Conservation (phyloP, 768 basidiomycete species). For the Leccinum imitatum region DNA sequence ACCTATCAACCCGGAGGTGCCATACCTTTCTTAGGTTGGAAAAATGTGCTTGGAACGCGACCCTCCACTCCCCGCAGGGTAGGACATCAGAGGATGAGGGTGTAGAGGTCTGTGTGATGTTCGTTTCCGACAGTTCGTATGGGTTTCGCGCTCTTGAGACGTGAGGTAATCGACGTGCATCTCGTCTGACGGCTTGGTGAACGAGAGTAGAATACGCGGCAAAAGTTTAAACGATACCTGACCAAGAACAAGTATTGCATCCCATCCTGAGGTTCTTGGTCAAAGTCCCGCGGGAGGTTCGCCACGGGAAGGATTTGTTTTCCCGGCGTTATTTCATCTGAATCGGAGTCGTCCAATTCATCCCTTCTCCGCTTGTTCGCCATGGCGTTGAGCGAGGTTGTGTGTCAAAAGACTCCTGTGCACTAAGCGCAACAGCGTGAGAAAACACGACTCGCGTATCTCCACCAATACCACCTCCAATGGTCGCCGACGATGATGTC, state of each 20-base stretch:
- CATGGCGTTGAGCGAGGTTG: constrained; percentile 15
- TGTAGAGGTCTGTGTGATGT: constrained; percentile 18
- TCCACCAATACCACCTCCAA: neutral
- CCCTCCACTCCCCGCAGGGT: constrained; percentile 70
- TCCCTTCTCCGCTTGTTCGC: constrained; percentile 56
- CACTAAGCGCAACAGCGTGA: constrained; percentile 11
- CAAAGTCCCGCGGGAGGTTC: constrained; percentile 66
- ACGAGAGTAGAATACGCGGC: neutral
- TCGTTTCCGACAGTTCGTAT: constrained; percentile 46
- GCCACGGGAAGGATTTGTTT: constrained; percentile 82
- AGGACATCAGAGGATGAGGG: constrained; percentile 36
- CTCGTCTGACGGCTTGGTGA: constrained; percentile 51
- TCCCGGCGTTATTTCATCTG: constrained; percentile 61
- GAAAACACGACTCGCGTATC: constrained; percentile 12
- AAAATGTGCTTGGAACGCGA: constrained; percentile 55
- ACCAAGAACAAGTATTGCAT: constrained; percentile 81
- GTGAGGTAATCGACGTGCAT: constrained; percentile 64
- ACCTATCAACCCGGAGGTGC: neutral
- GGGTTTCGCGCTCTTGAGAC: constrained; percentile 68
- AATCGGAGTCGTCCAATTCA: constrained; percentile 50
- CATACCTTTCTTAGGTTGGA: constrained; percentile 59
- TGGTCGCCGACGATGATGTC: constrained; percentile 52
- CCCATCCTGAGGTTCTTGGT: constrained; percentile 66
- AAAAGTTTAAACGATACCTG: constrained; percentile 45
- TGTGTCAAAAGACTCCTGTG: neutral